phyloP scores from a whole-genome alignment of 1,139 yeast species.

The Geotrichum europaeum region DNA sequence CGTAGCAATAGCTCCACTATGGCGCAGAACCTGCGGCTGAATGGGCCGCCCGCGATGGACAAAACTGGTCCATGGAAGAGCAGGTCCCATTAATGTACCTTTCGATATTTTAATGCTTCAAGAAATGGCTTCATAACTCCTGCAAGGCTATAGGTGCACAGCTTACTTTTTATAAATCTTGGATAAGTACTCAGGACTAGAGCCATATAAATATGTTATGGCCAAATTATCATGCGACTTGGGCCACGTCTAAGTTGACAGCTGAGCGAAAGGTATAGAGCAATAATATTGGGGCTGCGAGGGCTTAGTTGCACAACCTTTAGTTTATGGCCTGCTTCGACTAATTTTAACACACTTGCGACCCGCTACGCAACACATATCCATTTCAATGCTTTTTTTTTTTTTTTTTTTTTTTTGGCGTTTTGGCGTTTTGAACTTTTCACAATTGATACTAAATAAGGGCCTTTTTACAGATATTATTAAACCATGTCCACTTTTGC shows the following conservation, averaged over 20 bases:
- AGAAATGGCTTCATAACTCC: neutral
- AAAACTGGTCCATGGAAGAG: neutral
- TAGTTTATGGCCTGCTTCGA: neutral
- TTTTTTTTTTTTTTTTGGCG: too few species aligned
- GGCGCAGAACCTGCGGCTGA: neutral
- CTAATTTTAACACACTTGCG: neutral
- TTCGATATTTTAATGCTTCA: neutral
- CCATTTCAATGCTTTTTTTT: neutral
- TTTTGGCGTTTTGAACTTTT: neutral
- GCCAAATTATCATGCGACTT: neutral
- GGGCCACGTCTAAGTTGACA: neutral
- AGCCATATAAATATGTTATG: neutral
- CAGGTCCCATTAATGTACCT: neutral
- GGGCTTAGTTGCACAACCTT: neutral
- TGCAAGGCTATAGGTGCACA: neutral
- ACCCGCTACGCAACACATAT: neutral
- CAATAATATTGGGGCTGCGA: neutral
- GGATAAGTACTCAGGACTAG: neutral
- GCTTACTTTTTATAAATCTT: neutral
- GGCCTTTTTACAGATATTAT: neutral
- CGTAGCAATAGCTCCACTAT: neutral
- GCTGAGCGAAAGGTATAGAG: neutral
- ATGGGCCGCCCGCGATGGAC: neutral
- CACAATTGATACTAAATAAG: neutral
- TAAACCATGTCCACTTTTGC: neutral